Evolutionary conservation across 305 asterid genomes (phyloP).

Genomic region (Ruellia speciosa): DNA sequence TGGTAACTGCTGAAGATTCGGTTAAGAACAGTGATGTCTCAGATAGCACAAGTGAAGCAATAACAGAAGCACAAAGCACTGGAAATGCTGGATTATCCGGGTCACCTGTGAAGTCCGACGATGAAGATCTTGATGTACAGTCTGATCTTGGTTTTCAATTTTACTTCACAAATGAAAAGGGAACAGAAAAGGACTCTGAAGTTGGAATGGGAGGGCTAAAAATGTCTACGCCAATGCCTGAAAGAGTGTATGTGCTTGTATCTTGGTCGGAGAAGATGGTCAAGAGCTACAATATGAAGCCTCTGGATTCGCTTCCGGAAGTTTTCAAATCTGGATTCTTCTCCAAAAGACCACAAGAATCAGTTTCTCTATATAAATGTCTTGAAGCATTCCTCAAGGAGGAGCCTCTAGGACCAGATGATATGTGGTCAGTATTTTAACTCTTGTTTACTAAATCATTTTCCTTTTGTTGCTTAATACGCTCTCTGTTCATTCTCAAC

Average conservation of each 20-base stretch:
- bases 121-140: constrained; percentile 32
- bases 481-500: not conserved
- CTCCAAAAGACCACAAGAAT: constrained; percentile 63
- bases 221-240: constrained; percentile 33
- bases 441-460: constrained; percentile 11
- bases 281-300: constrained; percentile 36
- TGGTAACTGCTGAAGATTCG: constrained; percentile 33
- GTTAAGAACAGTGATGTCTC: constrained; percentile 25
- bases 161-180: constrained; percentile 61
- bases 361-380: constrained; percentile 80
- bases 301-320: constrained; percentile 55
- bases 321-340: constrained; percentile 64
- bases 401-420: constrained; percentile 98
- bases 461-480: constrained; percentile 18
- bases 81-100: constrained; percentile 31
- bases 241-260: constrained; percentile 56
- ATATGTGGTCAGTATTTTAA: constrained; percentile 79
- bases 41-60: constrained; percentile 29
- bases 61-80: constrained; percentile 27
- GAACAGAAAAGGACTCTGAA: constrained; percentile 36
- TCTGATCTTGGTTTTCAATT: constrained; percentile 46
- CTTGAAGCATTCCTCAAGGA: constrained; percentile 93
- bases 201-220: constrained; percentile 51
- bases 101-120: constrained; percentile 30
- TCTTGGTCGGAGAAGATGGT: constrained; percentile 63